Evolutionary conservation across 2,329 filamentous ascomycete species (phyloP).

Genomic region (Ophiostoma triangulosporum): DNA sequence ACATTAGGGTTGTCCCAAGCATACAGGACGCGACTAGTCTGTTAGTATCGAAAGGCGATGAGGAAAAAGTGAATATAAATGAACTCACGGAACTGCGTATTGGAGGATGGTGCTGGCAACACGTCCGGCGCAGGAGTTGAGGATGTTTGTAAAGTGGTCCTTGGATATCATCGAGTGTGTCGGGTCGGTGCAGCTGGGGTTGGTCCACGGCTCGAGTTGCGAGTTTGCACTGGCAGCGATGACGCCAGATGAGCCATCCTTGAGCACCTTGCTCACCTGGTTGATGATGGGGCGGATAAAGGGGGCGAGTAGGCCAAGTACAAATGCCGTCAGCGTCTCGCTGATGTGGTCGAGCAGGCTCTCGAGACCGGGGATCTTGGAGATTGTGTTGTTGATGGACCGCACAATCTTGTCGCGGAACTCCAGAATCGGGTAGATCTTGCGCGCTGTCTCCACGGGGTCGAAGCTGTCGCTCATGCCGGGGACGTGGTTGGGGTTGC

Average conservation of each 20-base stretch:
- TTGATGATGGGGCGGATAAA: slow-evolving; percentile 88
- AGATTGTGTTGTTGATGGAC: slow-evolving; percentile 68
- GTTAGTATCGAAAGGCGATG: not conserved
- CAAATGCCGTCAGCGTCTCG: slow-evolving; percentile 82
- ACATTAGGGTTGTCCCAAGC: slow-evolving; percentile 85
- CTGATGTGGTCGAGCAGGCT: slow-evolving; percentile 85
- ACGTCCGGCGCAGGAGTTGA: slow-evolving; percentile 64
- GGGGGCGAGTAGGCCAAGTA: slow-evolving; percentile 79
- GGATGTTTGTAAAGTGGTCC: slow-evolving; percentile 68
- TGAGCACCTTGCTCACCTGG: slow-evolving; percentile 69
- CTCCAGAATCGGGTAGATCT: slow-evolving; percentile 89
- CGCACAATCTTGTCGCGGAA: slow-evolving; percentile 93
- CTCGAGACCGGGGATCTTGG: slow-evolving; percentile 85
- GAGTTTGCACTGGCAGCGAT: slow-evolving; percentile 56
- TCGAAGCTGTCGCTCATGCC: slow-evolving; percentile 69
- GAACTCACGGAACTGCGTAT: slow-evolving; percentile 63
- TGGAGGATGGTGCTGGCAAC: slow-evolving; percentile 65
- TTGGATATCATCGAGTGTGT: slow-evolving; percentile 76
- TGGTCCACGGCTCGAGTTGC: slow-evolving; percentile 69
- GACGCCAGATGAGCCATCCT: slow-evolving; percentile 66
- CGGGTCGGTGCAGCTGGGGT: slow-evolving; percentile 60
- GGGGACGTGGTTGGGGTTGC: slow-evolving; percentile 47
- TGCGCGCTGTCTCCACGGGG: slow-evolving; percentile 56
- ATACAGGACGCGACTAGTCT: slow-evolving; percentile 60
- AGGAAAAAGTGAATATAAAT: not conserved